A percentile compares a stretch with the other conserved stretches of the same genome.
Conservation (phyloP, 306 rosid species). For the Acacia melanoxylon region DNA sequence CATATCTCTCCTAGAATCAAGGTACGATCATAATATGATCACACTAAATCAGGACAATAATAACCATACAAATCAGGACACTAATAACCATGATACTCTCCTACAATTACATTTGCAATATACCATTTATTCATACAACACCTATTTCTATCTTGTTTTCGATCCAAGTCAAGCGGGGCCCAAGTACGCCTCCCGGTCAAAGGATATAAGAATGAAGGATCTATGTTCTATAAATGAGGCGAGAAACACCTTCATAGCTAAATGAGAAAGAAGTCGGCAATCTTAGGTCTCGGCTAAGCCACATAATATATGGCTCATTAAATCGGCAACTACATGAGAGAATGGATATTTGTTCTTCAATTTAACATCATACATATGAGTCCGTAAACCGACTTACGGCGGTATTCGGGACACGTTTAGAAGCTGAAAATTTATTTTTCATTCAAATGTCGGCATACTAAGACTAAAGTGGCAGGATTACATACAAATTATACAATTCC, state of each 20-base stretch:
- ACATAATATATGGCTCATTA: too few relatives aligned
- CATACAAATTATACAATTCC: too few relatives aligned
- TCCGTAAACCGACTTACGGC: background rate
- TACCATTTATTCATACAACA: background rate
- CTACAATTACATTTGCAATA: background rate
- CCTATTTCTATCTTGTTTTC: constrained; percentile 10
- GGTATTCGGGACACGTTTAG: background rate
- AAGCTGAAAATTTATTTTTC: background rate
- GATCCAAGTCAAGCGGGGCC: background rate
- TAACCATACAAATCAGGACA: too few relatives aligned
- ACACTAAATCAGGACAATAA: too few relatives aligned
- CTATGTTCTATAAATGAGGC: background rate
- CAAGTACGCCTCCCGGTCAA: background rate
- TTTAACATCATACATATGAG: background rate
- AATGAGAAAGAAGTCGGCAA: too few relatives aligned
- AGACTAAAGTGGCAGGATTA: too few relatives aligned
- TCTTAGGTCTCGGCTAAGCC: too few relatives aligned
- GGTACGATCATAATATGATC: too few relatives aligned
- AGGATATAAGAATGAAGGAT: background rate
- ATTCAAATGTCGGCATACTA: background rate
- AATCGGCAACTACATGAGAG: too few relatives aligned
- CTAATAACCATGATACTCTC: too few relatives aligned
- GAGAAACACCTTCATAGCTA: too few relatives aligned
- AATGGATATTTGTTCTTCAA: background rate
- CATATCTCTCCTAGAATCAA: too few relatives aligned